These are phyloP conservation scores for Phoenix dactylifera DNA, from an alignment of 176 grass and related monocot species.

Conservation along the genomic window DNA sequence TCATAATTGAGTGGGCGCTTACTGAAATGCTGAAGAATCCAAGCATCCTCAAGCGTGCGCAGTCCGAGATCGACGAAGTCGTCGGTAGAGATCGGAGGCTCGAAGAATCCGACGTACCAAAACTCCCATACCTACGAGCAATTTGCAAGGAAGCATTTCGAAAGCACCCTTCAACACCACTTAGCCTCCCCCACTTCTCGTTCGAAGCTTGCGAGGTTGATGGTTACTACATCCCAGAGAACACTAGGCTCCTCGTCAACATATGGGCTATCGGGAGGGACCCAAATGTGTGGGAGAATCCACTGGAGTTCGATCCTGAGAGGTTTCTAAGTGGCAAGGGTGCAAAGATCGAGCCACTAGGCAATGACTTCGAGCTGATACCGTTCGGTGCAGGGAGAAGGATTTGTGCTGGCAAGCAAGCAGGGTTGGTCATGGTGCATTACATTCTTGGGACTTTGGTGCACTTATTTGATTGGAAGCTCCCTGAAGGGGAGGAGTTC, in stretches of 20 bases:
- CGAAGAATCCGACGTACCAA: slow-evolving; percentile 17
- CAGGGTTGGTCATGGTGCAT: not conserved
- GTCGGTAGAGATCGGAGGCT: slow-evolving; percentile 16
- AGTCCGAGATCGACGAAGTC: slow-evolving; percentile 19
- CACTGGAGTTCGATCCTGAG: slow-evolving; percentile 16
- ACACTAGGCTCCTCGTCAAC: slow-evolving; percentile 20
- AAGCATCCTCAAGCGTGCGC: slow-evolving; percentile 13
- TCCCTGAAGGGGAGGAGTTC: not conserved
- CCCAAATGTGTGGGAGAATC: slow-evolving; percentile 19
- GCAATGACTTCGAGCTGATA: slow-evolving; percentile 11
- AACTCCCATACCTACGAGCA: slow-evolving; percentile 24
- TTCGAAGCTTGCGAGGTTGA: slow-evolving; percentile 16
- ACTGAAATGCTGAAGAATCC: slow-evolving; percentile 28
- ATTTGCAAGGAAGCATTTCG: slow-evolving; percentile 34
- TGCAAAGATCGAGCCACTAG: not conserved
- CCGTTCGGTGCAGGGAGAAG: slow-evolving; percentile 8
- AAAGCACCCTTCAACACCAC: slow-evolving; percentile 27
- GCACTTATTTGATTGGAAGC: slow-evolving; percentile 1
- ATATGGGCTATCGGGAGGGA: slow-evolving; percentile 31
- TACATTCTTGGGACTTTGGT: slow-evolving; percentile 1
- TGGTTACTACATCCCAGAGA: slow-evolving; percentile 17
- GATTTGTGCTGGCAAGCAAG: slow-evolving; percentile 1
- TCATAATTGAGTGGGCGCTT: slow-evolving; percentile 25
- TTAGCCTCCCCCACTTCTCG: slow-evolving; percentile 13
- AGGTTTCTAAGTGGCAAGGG: slow-evolving; percentile 2